Percentiles rank a stretch among this genome's conserved stretches.
Evolutionary conservation across 495 filamentous ascomycete genomes (phyloP).

Genomic region (Daldinia vernicosa): DNA sequence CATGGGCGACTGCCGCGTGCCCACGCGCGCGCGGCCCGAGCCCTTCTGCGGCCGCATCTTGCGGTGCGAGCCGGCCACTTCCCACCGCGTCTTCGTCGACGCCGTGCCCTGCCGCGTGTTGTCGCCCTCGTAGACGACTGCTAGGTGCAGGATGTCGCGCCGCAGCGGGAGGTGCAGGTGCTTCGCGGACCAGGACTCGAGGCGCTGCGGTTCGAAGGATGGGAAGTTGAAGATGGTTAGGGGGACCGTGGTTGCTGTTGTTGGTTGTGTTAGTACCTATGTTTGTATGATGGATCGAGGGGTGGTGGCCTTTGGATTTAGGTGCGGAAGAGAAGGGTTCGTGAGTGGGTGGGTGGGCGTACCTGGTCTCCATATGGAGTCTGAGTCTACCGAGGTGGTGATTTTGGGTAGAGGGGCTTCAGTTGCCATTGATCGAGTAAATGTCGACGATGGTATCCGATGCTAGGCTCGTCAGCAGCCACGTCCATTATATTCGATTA

Average conservation of each 20-base stretch:
- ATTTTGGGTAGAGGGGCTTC: slow-evolving; percentile 61
- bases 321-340: slow-evolving; percentile 31
- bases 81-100: slow-evolving; percentile 80
- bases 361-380: slow-evolving; percentile 43
- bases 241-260: slow-evolving; percentile 66
- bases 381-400: slow-evolving; percentile 50
- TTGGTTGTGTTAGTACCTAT: slow-evolving; percentile 35
- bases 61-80: slow-evolving; percentile 79
- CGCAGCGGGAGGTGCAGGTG: slow-evolving; percentile 88
- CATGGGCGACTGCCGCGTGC: slow-evolving; percentile 83
- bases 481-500: neutral
- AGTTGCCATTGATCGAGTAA: slow-evolving; percentile 80
- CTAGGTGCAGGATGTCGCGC: slow-evolving; percentile 91
- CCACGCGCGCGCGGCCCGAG: slow-evolving; percentile 77
- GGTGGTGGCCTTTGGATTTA: neutral
- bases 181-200: slow-evolving; percentile 79
- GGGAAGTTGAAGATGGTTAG: slow-evolving; percentile 92
- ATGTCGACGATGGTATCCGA: slow-evolving; percentile 41
- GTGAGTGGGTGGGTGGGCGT: slow-evolving; percentile 18
- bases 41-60: slow-evolving; percentile 91
- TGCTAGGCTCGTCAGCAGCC: slow-evolving; percentile 25
- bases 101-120: slow-evolving; percentile 86
- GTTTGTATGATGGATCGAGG: slow-evolving; percentile 29
- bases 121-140: slow-evolving; percentile 93
- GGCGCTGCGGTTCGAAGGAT: slow-evolving; percentile 80